These are phyloP conservation scores for Sarcodon sp. DNA, from an alignment of 768 basidiomycete genomes.

Conservation along the genomic window DNA sequence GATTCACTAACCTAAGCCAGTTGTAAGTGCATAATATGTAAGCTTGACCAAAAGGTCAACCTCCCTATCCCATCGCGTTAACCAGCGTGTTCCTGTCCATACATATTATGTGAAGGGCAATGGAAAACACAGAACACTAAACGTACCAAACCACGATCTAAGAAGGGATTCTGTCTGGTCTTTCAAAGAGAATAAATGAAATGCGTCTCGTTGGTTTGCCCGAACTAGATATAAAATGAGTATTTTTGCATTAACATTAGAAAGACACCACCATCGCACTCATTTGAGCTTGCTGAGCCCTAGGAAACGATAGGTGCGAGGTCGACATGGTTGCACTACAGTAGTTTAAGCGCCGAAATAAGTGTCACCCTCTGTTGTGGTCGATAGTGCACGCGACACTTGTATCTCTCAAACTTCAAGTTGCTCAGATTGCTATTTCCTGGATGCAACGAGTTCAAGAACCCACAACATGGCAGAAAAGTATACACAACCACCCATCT, in stretches of 20 bases:
- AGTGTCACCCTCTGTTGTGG: slow-evolving; percentile 4
- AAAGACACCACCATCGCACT: slow-evolving; percentile 34
- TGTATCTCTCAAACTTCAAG: not conserved
- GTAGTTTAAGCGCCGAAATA: slow-evolving; percentile 1
- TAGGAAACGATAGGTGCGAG: slow-evolving; percentile 41
- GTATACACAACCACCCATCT: slow-evolving; percentile 26
- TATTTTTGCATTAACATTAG: slow-evolving; percentile 5
- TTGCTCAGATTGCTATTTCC: slow-evolving; percentile 8
- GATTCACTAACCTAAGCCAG: slow-evolving; percentile 46
- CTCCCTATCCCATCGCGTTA: slow-evolving; percentile 73
- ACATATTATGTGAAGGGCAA: slow-evolving; percentile 5
- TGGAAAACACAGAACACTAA: not conserved
- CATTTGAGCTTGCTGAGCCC: slow-evolving; percentile 77
- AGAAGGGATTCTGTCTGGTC: slow-evolving; percentile 68
- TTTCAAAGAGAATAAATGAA: slow-evolving; percentile 60
- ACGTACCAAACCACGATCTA: slow-evolving; percentile 65
- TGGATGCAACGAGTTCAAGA: slow-evolving; percentile 25
- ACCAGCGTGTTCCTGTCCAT: slow-evolving; percentile 59
- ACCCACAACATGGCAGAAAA: slow-evolving; percentile 66
- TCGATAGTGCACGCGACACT: slow-evolving; percentile 1
- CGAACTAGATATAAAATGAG: slow-evolving; percentile 39
- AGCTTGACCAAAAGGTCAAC: slow-evolving; percentile 57
- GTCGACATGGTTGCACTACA: slow-evolving; percentile 8
- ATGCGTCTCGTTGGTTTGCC: slow-evolving; percentile 74
- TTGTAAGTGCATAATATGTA: slow-evolving; percentile 62